Evolutionary conservation across 2,329 filamentous ascomycete species (phyloP), one percentile per base, ranked within the genome.

Genomic region (Ascochyta lentis): DNA sequence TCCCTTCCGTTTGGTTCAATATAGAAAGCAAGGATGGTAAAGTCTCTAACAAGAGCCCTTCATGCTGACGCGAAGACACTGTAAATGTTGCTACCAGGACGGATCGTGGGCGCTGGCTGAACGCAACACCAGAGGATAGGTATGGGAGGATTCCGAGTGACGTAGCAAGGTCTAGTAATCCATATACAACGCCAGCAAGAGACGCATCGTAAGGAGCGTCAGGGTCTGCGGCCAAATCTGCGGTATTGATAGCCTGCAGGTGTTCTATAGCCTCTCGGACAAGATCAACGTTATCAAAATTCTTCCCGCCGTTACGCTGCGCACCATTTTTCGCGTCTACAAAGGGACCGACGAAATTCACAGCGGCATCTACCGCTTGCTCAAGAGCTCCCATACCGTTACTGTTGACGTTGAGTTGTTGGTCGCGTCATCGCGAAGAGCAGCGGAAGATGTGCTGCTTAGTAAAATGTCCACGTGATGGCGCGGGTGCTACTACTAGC

Each of bases 201-300:
- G 72, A 74, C 27, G 65, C 72, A 61, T 77, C 74, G 51, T 77
- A 77, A 4, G 71, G 73, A n/a, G 71, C 69, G 56, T 74, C 63
- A 10, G 68, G 64, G 39, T 66, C 65, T 39, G 66, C 60, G 15
- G 53, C 62, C 48, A 71, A 55, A 35, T 76, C 73, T 40, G 72
- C 70, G 40, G 64, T 43, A 45, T 77, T 74, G 41, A 77, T 75
- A 10, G 60, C 61, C 29, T 69, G 61, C 13, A 77, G 59, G 43
- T 73, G 72, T 9, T 46, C 46, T 35, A 76, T 61, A 6, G 71
- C 68, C 51, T 69, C 51, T 6, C 65, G 50, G 15, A 76, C 66
- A 1, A 75, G 63, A 6, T 50, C 48, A 15, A 60, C 44, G 8
- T 61, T 40, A 24, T 59, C 46, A 15, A 31, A n/a, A 26, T 44